Conservation (phyloP, 2,329 filamentous ascomycete genomes). For the Alternaria arbusti region DNA sequence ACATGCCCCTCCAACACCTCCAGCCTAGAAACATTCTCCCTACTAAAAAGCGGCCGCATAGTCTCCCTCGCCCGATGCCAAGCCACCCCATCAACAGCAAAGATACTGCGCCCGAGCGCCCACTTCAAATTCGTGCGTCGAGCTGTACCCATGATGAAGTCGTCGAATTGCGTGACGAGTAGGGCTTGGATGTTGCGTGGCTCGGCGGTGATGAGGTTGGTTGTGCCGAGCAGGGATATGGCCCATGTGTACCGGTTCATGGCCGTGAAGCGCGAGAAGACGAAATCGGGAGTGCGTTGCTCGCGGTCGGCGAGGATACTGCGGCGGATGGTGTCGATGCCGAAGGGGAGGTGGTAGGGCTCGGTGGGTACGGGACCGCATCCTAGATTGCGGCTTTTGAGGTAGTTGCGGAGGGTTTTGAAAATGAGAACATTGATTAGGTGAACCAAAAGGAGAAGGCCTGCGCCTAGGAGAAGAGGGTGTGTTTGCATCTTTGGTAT, state of each 20-base stretch:
- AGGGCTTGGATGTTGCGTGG: slow-evolving; percentile 9
- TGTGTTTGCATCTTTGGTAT: background rate
- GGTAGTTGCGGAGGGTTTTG: background rate
- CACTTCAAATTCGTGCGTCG: slow-evolving; percentile 3
- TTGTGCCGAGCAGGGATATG: background rate
- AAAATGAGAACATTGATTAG: background rate
- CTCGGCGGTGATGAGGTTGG: slow-evolving; percentile 6
- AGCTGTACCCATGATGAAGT: slow-evolving; percentile 8
- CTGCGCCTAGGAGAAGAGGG: background rate
- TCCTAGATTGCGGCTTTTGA: background rate
- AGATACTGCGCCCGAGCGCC: slow-evolving; percentile 12
- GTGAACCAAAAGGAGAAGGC: background rate
- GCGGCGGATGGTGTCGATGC: background rate
- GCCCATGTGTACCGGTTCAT: slow-evolving; percentile 8
- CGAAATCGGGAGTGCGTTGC: slow-evolving; percentile 6
- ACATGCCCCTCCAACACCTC: slow-evolving; percentile 8
- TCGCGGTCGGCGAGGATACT: slow-evolving; percentile 1
- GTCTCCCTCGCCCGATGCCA: slow-evolving; percentile 9
- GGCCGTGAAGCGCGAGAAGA: background rate
- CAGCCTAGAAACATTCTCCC: slow-evolving; percentile 1
- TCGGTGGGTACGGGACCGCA: slow-evolving; percentile 1
- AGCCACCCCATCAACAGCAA: slow-evolving; percentile 7
- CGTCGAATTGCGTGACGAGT: slow-evolving; percentile 7
- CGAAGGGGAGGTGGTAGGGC: background rate
- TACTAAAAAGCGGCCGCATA: slow-evolving; percentile 8